Evolutionary conservation across 345 rosid species (phyloP), one percentile per base, ranked within the genome.

Genomic region (Sapria himalayana): DNA sequence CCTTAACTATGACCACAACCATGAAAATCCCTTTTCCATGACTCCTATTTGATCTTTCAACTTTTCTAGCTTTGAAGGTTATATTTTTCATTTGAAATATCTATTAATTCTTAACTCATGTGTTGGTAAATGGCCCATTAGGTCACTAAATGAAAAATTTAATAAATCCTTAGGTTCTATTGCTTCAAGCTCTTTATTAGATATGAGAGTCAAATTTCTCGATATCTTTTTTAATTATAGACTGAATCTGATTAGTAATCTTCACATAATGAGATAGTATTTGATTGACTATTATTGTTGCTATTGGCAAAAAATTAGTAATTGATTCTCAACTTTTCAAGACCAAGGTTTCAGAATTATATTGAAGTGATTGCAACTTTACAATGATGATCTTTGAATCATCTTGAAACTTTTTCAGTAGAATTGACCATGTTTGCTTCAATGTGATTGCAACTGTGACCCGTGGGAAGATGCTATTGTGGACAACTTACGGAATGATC

Each of bases 101-200:
- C 33, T 24, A 25, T 41, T 24, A 15, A 41, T 22, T 25, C 21
- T 24, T 7, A 8, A 14, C 21, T 41, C 46, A 25, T 41, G 46
- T 14, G 46, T 33, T 41, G 24, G 21, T 1, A 25, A 8, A 13
- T 18, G 27, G n/a, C 33, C 11, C 20, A 41, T 41, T 15, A 41
- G 33, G 15, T 41, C 33, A 41, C 27, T 33, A 41, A 41, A 24
- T 24, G 46, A 12, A 14, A 41, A 9, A 7, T 3, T 6, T 15
- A 22, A 41, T 15, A 25, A 41, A 25, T 22, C 45, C 31, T 22
- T 40, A 22, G 45, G 15, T 41, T 41, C 45, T 22, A 23, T 41
- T 0, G 45, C 32, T n/a, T 9, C 46, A 7, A 24, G 13, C 1
- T 24, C 1, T 14, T 41, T 1, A 16, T 24, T 15, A 41, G 27